phyloP scores from a whole-genome alignment of 2,329 filamentous ascomycete species.

The Phoma sp. region DNA sequence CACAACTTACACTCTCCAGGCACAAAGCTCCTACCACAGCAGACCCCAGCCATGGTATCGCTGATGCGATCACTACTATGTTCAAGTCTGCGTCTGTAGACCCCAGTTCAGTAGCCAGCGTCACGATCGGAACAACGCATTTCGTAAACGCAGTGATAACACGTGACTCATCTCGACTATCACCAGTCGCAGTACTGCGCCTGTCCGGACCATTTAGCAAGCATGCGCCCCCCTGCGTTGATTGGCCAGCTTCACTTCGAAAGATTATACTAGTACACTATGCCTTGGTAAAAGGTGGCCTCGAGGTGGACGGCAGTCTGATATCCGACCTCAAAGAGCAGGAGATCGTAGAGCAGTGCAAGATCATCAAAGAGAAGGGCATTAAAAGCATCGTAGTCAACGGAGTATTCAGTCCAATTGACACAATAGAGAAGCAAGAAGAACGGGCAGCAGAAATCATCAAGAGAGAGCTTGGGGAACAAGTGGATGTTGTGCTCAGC shows the following conservation, averaged over 20 bases:
- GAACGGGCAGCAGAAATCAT: constrained; percentile 59
- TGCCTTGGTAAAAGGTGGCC: constrained; percentile 57
- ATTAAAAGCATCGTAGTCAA: constrained; percentile 61
- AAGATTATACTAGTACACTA: constrained; percentile 57
- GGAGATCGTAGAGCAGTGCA: constrained; percentile 55
- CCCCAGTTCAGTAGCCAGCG: constrained; percentile 49
- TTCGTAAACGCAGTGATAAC: constrained; percentile 62
- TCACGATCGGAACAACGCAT: constrained; percentile 62
- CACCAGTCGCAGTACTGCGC: constrained; percentile 61
- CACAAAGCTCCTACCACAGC: constrained; percentile 50
- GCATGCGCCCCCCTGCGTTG: constrained; percentile 59
- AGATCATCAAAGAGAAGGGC: constrained; percentile 53
- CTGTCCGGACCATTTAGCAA: constrained; percentile 58
- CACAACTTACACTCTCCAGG: constrained; percentile 33
- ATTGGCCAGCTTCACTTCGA: constrained; percentile 57
- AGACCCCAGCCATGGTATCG: constrained; percentile 49
- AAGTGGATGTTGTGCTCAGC: constrained; percentile 60
- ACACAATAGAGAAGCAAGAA: constrained; percentile 62
- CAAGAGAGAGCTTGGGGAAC: constrained; percentile 53
- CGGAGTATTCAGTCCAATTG: constrained; percentile 66
- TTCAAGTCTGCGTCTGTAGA: constrained; percentile 42
- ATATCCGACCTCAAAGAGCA: constrained; percentile 52
- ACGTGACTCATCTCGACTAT: constrained; percentile 58
- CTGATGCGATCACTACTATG: constrained; percentile 46
- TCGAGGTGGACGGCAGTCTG: constrained; percentile 59